Evolutionary conservation across 2,329 filamentous ascomycete species (phyloP).

Genomic region (Phoma sp.): DNA sequence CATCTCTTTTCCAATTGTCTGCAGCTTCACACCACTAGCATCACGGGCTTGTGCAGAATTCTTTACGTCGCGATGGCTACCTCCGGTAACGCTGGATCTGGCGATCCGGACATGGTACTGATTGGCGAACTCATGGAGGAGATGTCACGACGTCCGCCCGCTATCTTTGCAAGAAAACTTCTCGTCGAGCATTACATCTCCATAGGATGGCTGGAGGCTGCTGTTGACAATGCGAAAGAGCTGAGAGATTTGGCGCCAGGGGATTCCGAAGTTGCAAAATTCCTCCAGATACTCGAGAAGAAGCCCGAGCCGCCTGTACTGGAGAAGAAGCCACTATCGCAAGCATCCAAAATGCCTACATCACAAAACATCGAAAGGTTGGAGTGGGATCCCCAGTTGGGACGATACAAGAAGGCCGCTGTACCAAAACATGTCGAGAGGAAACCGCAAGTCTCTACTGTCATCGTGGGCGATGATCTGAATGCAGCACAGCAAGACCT

Average conservation of each 20-base stretch:
- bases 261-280: slow-evolving; percentile 34
- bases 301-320: slow-evolving; percentile 29
- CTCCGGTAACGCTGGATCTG: slow-evolving; percentile 24
- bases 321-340: slow-evolving; percentile 2
- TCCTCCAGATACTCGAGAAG: slow-evolving; percentile 30
- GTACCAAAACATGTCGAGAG: background rate
- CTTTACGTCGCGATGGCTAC: slow-evolving; percentile 6
- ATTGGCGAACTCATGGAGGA: slow-evolving; percentile 42
- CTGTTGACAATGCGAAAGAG: slow-evolving; percentile 36
- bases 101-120: slow-evolving; percentile 41
- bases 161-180: slow-evolving; percentile 37
- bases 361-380: slow-evolving; percentile 1
- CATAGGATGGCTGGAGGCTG: slow-evolving; percentile 44
- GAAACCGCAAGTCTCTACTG: slow-evolving; percentile 2
- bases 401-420: slow-evolving; percentile 16
- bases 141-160: slow-evolving; percentile 38
- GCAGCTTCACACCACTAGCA: background rate
- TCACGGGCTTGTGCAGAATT: background rate
- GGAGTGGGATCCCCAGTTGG: slow-evolving; percentile 21
- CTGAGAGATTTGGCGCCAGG: slow-evolving; percentile 30
- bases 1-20: too few species aligned
- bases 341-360: background rate
- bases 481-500: slow-evolving; percentile 33
- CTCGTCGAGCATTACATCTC: slow-evolving; percentile 44
- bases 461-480: slow-evolving; percentile 25